phyloP scores from a whole-genome alignment of 108 stramenopile species.

The Epithemia pelagica region DNA sequence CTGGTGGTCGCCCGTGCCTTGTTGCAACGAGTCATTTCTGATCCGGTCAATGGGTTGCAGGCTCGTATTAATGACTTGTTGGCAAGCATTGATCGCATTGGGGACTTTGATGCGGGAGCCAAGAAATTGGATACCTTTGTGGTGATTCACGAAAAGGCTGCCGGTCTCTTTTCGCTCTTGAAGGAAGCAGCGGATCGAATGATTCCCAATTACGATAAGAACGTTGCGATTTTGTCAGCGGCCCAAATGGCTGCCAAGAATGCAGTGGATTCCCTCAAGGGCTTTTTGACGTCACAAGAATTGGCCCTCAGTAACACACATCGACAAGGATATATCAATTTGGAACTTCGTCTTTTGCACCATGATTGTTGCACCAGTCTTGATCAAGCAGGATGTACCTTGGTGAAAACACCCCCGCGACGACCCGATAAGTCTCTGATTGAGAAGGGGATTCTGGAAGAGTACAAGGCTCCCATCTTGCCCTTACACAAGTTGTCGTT shows the following conservation, averaged over 20 bases:
- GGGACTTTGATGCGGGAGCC: slow-evolving; percentile 74
- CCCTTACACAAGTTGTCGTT: slow-evolving; percentile 59
- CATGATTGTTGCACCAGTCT: slow-evolving; percentile 67
- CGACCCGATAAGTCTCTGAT: slow-evolving; percentile 20
- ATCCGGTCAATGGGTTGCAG: slow-evolving; percentile 73
- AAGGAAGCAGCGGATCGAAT: slow-evolving; percentile 64
- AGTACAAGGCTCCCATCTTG: slow-evolving; percentile 63
- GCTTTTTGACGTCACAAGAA: slow-evolving; percentile 77
- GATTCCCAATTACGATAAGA: slow-evolving; percentile 24
- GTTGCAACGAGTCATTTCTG: slow-evolving; percentile 70
- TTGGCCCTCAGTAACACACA: slow-evolving; percentile 64
- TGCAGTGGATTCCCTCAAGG: slow-evolving; percentile 63
- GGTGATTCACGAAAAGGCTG: slow-evolving; percentile 81
- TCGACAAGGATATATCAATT: slow-evolving; percentile 72
- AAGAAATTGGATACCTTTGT: slow-evolving; percentile 87
- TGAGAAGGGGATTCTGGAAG: slow-evolving; percentile 53
- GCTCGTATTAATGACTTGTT: slow-evolving; percentile 72
- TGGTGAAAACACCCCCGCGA: slow-evolving; percentile 25
- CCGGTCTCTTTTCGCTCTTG: slow-evolving; percentile 65
- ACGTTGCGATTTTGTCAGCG: neutral
- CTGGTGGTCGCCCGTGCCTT: slow-evolving; percentile 67
- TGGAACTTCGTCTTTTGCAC: slow-evolving; percentile 73
- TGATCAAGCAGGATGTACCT: slow-evolving; percentile 42
- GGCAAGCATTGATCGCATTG: slow-evolving; percentile 68
- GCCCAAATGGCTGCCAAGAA: slow-evolving; percentile 14